Percentiles rank a stretch among this genome's conserved stretches.
phyloP scores from a whole-genome alignment of 164 flowering plant species.

The Warburgia ugandensis region DNA sequence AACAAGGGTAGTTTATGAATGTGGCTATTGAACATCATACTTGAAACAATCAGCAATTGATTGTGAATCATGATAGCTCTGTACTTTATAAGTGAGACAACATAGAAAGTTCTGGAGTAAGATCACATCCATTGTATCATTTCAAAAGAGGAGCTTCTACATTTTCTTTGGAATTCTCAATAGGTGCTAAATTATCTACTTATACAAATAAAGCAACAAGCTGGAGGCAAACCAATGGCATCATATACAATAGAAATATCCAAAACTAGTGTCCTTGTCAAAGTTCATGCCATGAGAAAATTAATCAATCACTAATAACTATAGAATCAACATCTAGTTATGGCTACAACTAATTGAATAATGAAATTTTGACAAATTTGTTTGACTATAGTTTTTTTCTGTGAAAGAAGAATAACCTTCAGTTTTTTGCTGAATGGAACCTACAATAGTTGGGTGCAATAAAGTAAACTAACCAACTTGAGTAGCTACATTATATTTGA shows the following conservation, averaged over 20 bases:
- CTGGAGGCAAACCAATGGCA: conserved; percentile 19
- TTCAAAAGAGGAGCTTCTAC: conserved; percentile 75
- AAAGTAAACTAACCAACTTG: too few species aligned
- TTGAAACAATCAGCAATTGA: background rate
- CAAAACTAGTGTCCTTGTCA: background rate
- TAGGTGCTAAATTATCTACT: conserved; percentile 54
- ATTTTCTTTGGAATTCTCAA: conserved; percentile 57
- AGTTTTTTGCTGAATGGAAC: too few species aligned
- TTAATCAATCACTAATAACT: background rate
- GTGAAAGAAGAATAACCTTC: too few species aligned
- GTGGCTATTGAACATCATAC: too few species aligned
- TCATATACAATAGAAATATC: background rate
- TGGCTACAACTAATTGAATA: too few species aligned
- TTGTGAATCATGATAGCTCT: background rate
- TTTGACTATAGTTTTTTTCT: too few species aligned
- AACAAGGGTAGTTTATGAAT: too few species aligned
- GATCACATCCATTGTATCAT: conserved; percentile 46
- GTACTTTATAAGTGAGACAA: background rate
- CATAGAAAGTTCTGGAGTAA: background rate
- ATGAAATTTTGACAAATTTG: too few species aligned
- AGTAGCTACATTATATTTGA: too few species aligned
- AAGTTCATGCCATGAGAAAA: background rate
- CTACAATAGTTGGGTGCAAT: too few species aligned
- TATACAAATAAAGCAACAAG: conserved; percentile 74
- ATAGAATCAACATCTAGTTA: too few species aligned